A percentile compares a stretch with the other conserved stretches of the same genome.
Conservation (phyloP, 805 yeast genomes). For the Teunomyces funiuensis region DNA sequence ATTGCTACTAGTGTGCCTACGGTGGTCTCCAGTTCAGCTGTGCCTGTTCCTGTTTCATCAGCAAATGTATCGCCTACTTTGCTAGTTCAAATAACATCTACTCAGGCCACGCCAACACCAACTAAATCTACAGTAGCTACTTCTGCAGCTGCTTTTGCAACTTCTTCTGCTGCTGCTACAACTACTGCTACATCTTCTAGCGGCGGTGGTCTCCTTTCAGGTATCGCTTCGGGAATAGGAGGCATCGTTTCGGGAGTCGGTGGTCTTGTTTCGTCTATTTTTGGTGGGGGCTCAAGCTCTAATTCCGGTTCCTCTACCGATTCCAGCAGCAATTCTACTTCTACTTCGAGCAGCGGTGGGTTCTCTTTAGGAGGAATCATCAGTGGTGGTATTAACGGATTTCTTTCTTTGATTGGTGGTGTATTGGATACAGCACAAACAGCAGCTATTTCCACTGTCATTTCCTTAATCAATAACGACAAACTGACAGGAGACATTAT, state of each 20-base stretch:
- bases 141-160: neutral
- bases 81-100: too few species aligned
- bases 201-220: neutral
- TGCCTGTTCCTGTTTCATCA: too few species aligned
- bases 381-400: conserved; percentile 4
- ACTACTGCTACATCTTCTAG: neutral
- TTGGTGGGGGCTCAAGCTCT: neutral
- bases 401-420: neutral
- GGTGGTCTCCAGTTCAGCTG: too few species aligned
- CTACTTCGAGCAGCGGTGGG: too few species aligned
- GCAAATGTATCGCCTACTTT: too few species aligned
- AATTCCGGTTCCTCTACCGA: neutral
- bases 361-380: too few species aligned
- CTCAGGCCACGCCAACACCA: too few species aligned
- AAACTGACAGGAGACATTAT: conserved; percentile 18
- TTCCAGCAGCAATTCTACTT: too few species aligned
- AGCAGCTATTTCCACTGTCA: conserved; percentile 11
- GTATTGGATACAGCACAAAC: conserved; percentile 6
- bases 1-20: too few species aligned
- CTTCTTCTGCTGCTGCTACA: neutral
- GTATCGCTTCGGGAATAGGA: neutral
- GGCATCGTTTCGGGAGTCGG: neutral
- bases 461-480: conserved; percentile 18
- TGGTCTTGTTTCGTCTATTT: neutral
- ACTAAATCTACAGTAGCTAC: neutral